Conservation (phyloP, 139 green algal species). For the Chlorella sorokiniana region DNA sequence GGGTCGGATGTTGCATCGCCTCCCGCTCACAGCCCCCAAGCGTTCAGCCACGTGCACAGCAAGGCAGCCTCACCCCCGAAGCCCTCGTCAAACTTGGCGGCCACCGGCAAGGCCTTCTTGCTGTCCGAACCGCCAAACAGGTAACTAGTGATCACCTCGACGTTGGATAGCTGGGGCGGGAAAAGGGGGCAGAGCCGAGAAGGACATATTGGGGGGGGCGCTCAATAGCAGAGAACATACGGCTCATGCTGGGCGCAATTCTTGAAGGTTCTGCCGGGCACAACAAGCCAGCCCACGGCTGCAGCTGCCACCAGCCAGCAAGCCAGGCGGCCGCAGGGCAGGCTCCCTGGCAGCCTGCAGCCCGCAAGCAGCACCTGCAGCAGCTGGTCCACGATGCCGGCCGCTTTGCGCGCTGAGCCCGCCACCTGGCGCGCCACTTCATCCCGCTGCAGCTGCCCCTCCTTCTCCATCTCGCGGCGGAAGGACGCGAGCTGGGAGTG, state of each 20-base stretch:
- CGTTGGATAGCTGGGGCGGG: slow-evolving; percentile 64
- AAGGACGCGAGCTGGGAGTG: slow-evolving; percentile 73
- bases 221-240: neutral
- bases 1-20: neutral
- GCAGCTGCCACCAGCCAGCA: neutral
- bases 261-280: too few species aligned
- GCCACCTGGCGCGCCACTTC: slow-evolving; percentile 46
- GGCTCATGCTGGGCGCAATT: too few species aligned
- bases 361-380: too few species aligned
- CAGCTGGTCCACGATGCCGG: slow-evolving; percentile 64
- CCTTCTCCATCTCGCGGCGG: slow-evolving; percentile 77
- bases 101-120: slow-evolving; percentile 28
- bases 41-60: neutral
- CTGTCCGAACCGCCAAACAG: slow-evolving; percentile 49
- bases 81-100: slow-evolving; percentile 27
- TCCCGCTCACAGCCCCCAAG: neutral
- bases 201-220: neutral
- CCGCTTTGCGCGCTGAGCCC: slow-evolving; percentile 42
- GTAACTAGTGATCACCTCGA: slow-evolving; percentile 65
- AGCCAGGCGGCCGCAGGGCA: neutral
- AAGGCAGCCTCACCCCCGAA: slow-evolving; percentile 1
- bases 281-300: neutral
- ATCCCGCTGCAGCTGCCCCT: slow-evolving; percentile 68
- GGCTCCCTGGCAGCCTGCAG: too few species aligned
- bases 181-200: neutral